Percentiles rank a stretch among this genome's conserved stretches.
Conservation (phyloP, 805 yeast species). For the Cyberlindnera veronae region DNA sequence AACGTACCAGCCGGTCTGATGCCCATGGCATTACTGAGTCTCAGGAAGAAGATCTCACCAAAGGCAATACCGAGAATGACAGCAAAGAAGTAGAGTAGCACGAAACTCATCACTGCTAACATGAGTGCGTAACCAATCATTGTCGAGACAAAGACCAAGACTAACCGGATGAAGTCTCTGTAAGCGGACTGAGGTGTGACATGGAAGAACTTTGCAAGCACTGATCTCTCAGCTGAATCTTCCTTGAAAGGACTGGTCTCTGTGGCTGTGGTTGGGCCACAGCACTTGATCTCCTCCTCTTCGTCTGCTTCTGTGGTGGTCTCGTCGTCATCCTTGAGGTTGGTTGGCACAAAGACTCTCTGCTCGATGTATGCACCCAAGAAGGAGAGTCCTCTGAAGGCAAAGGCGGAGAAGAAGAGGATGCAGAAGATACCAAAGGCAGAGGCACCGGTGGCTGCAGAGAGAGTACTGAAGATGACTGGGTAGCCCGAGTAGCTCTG, state of each 20-base stretch:
- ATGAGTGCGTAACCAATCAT: slow-evolving; percentile 68
- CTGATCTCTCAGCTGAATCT: slow-evolving; percentile 17
- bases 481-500: slow-evolving; percentile 51
- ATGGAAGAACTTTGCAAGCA: slow-evolving; percentile 32
- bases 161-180: slow-evolving; percentile 54
- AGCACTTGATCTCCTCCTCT: slow-evolving; percentile 10
- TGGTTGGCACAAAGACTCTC: slow-evolving; percentile 39
- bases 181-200: slow-evolving; percentile 34
- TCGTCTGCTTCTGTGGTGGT: slow-evolving; percentile 5
- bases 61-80: slow-evolving; percentile 65
- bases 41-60: slow-evolving; percentile 67
- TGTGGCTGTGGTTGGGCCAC: slow-evolving; percentile 2
- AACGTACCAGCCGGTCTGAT: slow-evolving; percentile 28
- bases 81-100: slow-evolving; percentile 68
- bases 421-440: slow-evolving; percentile 74
- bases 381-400: slow-evolving; percentile 57
- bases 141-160: slow-evolving; percentile 57
- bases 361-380: slow-evolving; percentile 63
- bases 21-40: slow-evolving; percentile 41
- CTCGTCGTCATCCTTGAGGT: slow-evolving; percentile 9
- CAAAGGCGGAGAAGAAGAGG: slow-evolving; percentile 55
- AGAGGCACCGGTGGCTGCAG: slow-evolving; percentile 51
- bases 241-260: background rate
- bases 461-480: slow-evolving; percentile 53
- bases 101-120: slow-evolving; percentile 76